These are phyloP conservation scores for Phanerochaete carnosa DNA, from an alignment of 768 basidiomycete species.

Conservation along the genomic window DNA sequence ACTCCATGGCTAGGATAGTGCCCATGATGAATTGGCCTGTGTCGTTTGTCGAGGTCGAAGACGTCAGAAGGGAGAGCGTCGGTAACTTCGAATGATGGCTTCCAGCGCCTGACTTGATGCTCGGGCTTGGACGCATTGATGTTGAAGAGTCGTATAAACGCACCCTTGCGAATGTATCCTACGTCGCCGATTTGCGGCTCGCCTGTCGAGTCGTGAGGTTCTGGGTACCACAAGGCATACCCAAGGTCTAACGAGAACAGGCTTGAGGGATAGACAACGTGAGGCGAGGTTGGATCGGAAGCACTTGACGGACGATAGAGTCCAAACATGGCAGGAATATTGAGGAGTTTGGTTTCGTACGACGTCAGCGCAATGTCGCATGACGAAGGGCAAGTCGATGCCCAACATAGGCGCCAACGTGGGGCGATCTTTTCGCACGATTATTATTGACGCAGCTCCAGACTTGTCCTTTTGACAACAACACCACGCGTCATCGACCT, in stretches of 20 bases:
- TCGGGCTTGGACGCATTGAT: neutral
- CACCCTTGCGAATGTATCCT: constrained; percentile 2
- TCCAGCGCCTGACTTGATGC: neutral
- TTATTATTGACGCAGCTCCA: too few relatives aligned
- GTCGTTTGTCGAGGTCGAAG: neutral
- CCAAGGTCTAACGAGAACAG: neutral
- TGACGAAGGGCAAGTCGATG: too few relatives aligned
- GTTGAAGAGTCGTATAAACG: constrained; percentile 11
- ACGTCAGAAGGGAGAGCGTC: neutral
- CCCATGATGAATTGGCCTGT: neutral
- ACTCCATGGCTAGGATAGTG: neutral
- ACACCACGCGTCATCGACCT: too few relatives aligned
- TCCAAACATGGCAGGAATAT: neutral
- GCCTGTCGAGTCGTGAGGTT: neutral
- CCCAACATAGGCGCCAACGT: too few relatives aligned
- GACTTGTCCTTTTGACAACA: too few relatives aligned
- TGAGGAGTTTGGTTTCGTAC: too few relatives aligned
- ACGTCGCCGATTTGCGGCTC: constrained; percentile 6
- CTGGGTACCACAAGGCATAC: constrained; percentile 6
- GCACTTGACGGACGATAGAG: neutral
- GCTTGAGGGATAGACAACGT: neutral
- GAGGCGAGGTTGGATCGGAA: neutral
- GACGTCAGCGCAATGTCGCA: too few relatives aligned
- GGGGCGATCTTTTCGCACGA: too few relatives aligned
- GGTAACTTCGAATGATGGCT: neutral